Evolutionary conservation across 1,284 basidiomycete genomes (phyloP), one percentile per base, ranked within the genome.

Genomic region (Grifola frondosa): DNA sequence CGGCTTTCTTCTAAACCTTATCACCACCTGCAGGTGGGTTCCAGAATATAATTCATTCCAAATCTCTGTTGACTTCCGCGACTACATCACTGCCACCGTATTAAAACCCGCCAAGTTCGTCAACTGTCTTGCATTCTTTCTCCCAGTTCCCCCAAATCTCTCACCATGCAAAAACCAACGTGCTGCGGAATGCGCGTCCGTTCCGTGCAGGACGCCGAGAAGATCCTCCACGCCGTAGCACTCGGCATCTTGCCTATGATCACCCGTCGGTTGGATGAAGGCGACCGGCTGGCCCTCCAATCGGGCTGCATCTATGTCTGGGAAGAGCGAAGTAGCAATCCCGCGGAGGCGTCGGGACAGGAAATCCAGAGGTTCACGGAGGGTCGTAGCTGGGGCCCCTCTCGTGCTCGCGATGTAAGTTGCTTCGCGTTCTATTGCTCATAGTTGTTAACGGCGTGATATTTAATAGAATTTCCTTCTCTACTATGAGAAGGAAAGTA

Each of bases 291-390:
- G 34, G 61, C 62, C 4, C 60, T 74, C 31, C 55, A 58, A 15
- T 57, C 71, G 8, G 72, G 72, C 35, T 66, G 65, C 49, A 66
- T 73, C 44, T 74, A 72, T 52, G 70, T 74, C 37, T 74, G 72
- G 72, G 70, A 73, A 50, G 70, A 72, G 43, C 67, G 67, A 19
- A 66, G 55, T 42, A 63, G 58, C 40, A 65, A 60, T 42, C 64
- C 67, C n/a, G 60, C 63, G 30, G 68, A 69, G 39, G 62, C 62
- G 16, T 62, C 63, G 19, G 68, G 66, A 17, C 64, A 67, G 37
- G 70, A 69, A 29, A 72, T 72, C 23, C 69, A 72, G 41, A 59
- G 70, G 4, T 72, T 70, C 58, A 74, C 71, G 2, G 71, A 74
- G 37, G 70, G 71, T 17, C 58, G 56, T 26, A 52, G 54, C 30